phyloP scores from a whole-genome alignment of 2,329 filamentous ascomycete species.

The Diaporthe sp. region DNA sequence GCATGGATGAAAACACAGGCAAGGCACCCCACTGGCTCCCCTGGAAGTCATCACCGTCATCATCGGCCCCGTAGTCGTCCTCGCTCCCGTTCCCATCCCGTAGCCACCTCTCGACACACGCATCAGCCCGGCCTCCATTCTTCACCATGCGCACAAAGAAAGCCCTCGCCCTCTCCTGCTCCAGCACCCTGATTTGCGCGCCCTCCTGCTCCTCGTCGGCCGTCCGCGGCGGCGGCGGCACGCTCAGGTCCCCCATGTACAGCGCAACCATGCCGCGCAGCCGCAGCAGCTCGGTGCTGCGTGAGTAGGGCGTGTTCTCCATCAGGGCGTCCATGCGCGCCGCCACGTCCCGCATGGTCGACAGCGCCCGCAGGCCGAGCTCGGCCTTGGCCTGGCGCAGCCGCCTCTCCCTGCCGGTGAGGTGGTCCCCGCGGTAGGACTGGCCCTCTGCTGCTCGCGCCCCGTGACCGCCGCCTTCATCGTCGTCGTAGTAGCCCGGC shows the following conservation, averaged over 20 bases:
- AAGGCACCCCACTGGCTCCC: slow-evolving; percentile 36
- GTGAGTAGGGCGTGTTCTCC: slow-evolving; percentile 75
- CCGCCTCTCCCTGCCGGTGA: slow-evolving; percentile 37
- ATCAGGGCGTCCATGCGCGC: slow-evolving; percentile 77
- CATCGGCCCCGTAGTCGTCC: slow-evolving; percentile 38
- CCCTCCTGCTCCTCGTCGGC: slow-evolving; percentile 44
- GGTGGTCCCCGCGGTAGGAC: slow-evolving; percentile 34
- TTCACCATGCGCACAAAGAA: slow-evolving; percentile 51
- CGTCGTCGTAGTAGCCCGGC: slow-evolving; percentile 40
- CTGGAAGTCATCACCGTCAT: slow-evolving; percentile 40
- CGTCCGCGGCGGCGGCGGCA: slow-evolving; percentile 51
- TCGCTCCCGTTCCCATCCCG: slow-evolving; percentile 36
- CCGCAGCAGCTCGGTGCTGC: slow-evolving; percentile 73
- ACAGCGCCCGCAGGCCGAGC: slow-evolving; percentile 63
- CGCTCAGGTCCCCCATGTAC: slow-evolving; percentile 77
- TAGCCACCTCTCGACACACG: slow-evolving; percentile 44
- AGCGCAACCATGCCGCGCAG: slow-evolving; percentile 79
- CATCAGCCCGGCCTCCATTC: slow-evolving; percentile 45
- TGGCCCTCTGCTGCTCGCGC: neutral
- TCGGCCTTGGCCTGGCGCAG: slow-evolving; percentile 48
- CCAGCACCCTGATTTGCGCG: slow-evolving; percentile 43
- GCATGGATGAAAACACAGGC: slow-evolving; percentile 47
- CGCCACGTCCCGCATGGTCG: slow-evolving; percentile 71
- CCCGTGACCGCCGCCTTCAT: slow-evolving; percentile 37
- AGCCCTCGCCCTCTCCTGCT: slow-evolving; percentile 49